phyloP scores from a whole-genome alignment of 2,329 filamentous ascomycete genomes.

The Ceratocystis papillata region DNA sequence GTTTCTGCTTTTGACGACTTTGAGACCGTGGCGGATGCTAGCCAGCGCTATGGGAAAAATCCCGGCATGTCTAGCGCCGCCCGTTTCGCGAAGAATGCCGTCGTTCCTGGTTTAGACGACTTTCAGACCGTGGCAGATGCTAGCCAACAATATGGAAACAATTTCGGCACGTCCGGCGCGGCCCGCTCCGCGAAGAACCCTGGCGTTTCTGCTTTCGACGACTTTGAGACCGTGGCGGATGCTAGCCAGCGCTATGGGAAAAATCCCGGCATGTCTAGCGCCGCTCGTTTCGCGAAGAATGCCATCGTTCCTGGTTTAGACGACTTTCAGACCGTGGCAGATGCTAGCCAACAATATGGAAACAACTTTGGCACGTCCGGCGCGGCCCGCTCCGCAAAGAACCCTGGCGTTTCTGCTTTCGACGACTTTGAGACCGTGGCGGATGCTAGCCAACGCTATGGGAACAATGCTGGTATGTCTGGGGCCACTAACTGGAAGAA shows the following conservation, averaged over 20 bases:
- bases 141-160: neutral
- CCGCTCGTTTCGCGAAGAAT: too few species aligned
- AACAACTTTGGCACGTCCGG: neutral
- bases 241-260: neutral
- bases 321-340: slow-evolving; percentile 15
- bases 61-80: neutral
- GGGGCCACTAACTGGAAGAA: neutral
- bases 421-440: slow-evolving; percentile 15
- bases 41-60: neutral
- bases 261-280: neutral
- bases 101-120: neutral
- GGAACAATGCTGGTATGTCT: neutral
- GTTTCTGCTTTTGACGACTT: neutral
- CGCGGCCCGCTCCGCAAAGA: neutral
- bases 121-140: neutral
- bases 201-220: neutral
- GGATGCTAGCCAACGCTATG: slow-evolving; percentile 9
- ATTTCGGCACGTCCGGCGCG: neutral
- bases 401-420: neutral
- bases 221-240: neutral
- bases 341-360: slow-evolving; percentile 21
- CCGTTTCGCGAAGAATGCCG: too few species aligned
- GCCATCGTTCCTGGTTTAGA: neutral
- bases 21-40: neutral
- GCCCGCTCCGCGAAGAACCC: neutral